phyloP scores from a whole-genome alignment of 495 filamentous ascomycete genomes.

The Aspergillus cristatus region DNA sequence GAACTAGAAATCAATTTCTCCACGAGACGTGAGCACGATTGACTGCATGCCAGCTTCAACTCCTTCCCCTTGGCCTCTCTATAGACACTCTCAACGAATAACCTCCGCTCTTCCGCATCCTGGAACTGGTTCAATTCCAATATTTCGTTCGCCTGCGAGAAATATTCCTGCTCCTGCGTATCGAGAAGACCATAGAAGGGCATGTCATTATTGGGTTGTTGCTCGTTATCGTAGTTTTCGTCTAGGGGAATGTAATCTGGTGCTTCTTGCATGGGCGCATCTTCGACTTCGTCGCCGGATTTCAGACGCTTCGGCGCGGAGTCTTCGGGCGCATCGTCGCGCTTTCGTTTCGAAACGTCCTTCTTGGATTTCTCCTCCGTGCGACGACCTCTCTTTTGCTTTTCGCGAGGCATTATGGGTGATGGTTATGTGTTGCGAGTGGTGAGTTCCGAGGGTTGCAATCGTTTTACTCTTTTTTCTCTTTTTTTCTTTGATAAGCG shows the following conservation, averaged over 20 bases:
- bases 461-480: slow-evolving; percentile 3
- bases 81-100: slow-evolving; percentile 83
- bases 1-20: slow-evolving; percentile 83
- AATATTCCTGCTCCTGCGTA: slow-evolving; percentile 89
- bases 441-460: background rate
- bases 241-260: slow-evolving; percentile 31
- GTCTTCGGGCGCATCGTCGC: slow-evolving; percentile 33
- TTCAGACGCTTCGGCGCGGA: slow-evolving; percentile 31
- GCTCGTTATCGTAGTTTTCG: slow-evolving; percentile 7
- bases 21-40: slow-evolving; percentile 88
- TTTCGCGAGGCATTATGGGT: slow-evolving; percentile 42
- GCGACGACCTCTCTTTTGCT: slow-evolving; percentile 60
- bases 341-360: slow-evolving; percentile 34
- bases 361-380: slow-evolving; percentile 43
- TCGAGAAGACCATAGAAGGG: slow-evolving; percentile 86
- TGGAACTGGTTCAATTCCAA: slow-evolving; percentile 82
- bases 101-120: slow-evolving; percentile 60
- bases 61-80: slow-evolving; percentile 83
- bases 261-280: slow-evolving; percentile 13
- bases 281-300: slow-evolving; percentile 12
- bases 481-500: slow-evolving; percentile 30
- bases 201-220: slow-evolving; percentile 26
- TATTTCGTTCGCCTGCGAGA: slow-evolving; percentile 76
- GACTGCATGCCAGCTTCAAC: slow-evolving; percentile 88
- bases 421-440: background rate